Evolutionary conservation across 352 stramenopile species (phyloP).

Genomic region (Globisporangium solare): DNA sequence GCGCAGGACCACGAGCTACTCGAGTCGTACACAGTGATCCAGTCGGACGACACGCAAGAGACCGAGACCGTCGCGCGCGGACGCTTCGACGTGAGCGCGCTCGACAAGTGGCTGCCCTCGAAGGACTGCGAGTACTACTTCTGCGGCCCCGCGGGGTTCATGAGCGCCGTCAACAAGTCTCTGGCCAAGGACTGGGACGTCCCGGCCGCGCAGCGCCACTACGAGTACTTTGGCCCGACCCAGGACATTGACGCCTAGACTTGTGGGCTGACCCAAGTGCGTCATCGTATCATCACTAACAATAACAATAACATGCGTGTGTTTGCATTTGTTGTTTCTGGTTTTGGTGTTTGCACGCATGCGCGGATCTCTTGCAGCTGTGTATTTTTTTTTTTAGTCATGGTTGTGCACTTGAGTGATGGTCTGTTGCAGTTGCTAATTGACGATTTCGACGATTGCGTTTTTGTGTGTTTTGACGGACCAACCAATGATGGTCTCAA

Average conservation of each 20-base stretch:
- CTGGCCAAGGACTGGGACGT: constrained; percentile 31
- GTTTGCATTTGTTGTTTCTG: too few species aligned
- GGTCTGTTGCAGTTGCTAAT: too few species aligned
- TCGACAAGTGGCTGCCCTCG: constrained; percentile 29
- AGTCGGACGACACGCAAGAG: constrained; percentile 4
- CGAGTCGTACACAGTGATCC: constrained; percentile 28
- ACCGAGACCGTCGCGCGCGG: background rate
- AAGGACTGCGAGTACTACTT: constrained; percentile 52
- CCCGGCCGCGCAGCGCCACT: constrained; percentile 39
- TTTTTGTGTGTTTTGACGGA: too few species aligned
- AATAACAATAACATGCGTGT: too few species aligned
- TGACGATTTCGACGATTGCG: too few species aligned
- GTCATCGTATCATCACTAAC: too few species aligned
- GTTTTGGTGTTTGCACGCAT: too few species aligned
- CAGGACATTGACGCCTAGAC: constrained; percentile 27
- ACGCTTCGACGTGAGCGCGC: constrained; percentile 21
- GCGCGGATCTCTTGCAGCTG: too few species aligned
- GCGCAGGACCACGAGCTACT: constrained; percentile 29
- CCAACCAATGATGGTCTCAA: too few species aligned
- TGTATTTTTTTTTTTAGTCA: too few species aligned
- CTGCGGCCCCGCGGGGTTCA: constrained; percentile 51
- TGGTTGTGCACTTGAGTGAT: too few species aligned
- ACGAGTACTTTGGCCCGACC: constrained; percentile 60
- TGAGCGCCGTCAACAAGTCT: constrained; percentile 34
- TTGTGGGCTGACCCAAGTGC: too few species aligned